These are phyloP conservation scores for Cryptococcus sp. DNA, from an alignment of 1,284 basidiomycete genomes.

Conservation along the genomic window DNA sequence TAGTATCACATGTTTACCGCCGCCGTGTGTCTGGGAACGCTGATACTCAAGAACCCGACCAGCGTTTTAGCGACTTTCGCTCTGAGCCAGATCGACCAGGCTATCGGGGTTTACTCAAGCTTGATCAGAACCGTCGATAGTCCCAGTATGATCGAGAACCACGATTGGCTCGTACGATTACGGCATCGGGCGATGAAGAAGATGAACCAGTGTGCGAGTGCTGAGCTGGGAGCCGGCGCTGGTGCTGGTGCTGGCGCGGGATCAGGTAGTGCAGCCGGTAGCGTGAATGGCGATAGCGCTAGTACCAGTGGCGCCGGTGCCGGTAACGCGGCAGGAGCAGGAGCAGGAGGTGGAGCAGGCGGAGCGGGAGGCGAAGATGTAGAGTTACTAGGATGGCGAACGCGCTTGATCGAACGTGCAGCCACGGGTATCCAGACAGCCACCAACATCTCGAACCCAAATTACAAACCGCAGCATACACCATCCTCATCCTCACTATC, in stretches of 20 bases:
- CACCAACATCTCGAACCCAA: constrained; percentile 14
- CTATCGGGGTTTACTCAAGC: constrained; percentile 27
- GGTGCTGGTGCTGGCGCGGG: background rate
- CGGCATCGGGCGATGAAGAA: constrained; percentile 21
- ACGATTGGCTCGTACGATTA: constrained; percentile 32
- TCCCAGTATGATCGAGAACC: constrained; percentile 27
- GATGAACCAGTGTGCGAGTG: constrained; percentile 1
- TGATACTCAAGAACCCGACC: constrained; percentile 31
- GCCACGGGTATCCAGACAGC: constrained; percentile 15
- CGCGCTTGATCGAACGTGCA: constrained; percentile 32
- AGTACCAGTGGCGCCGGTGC: too few species aligned
- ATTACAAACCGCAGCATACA: background rate
- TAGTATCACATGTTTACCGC: constrained; percentile 39
- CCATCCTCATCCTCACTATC: background rate
- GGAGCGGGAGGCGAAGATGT: constrained; percentile 20
- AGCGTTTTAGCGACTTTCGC: constrained; percentile 30
- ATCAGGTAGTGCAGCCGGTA: background rate
- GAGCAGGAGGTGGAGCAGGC: background rate
- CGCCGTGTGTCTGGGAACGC: constrained; percentile 36
- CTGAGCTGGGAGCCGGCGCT: background rate
- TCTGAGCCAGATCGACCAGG: constrained; percentile 29
- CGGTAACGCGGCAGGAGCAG: background rate
- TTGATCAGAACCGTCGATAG: constrained; percentile 23
- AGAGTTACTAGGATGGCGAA: constrained; percentile 35
- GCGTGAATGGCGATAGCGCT: background rate